Evolutionary conservation across 2,329 filamentous ascomycete species (phyloP), one percentile per base, ranked within the genome.

Genomic region (Cordyceps javanica): DNA sequence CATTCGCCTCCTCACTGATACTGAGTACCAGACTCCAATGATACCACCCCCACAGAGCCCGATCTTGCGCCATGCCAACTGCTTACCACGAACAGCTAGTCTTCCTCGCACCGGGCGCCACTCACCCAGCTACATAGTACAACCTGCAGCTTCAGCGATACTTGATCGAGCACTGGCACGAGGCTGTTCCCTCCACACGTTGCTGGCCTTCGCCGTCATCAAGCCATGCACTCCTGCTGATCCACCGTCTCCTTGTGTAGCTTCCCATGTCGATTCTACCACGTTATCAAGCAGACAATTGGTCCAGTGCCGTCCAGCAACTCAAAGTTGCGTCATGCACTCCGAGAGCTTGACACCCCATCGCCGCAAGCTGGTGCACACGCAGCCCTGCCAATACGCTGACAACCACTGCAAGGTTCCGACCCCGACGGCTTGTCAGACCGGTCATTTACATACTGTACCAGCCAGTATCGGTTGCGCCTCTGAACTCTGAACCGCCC

Each of bases 21-120:
- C 46, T n/a, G n/a, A n/a, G 23, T 23, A 13, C 19, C 39, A 32
- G 44, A 26, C 50, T 28, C 19, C 51, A 10, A 21, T 13, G 30
- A 55, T 55, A 55, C 49, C 3, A 7, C 46, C 39, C 41, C 52
- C 52, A 55, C 52, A 45, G n/a, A 23, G 30, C 52, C 32, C 39
- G 52, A 55, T 55, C 52, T 46, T 55, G 52, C 52, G 42, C 52
- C 41, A 55, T 38, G 13, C 52, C 4, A 26, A 14, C 26, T 41
- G 30, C 51, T 45, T 36, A 39, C 41, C 41, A 36, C 41, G 39
- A 55, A 53, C 50, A 42, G 50, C 28, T 53, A 45, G 41, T 42
- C 21, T 11, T 42, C 41, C n/a, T 42, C 25, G 36, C 36, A 41
- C 41, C 39, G 16, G n/a, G 38, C 41, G 52, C 52, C 52, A 55